Base-by-base conservation (phyloP, 1,139 yeast species). In the Diutina mesorugosa region DNA sequence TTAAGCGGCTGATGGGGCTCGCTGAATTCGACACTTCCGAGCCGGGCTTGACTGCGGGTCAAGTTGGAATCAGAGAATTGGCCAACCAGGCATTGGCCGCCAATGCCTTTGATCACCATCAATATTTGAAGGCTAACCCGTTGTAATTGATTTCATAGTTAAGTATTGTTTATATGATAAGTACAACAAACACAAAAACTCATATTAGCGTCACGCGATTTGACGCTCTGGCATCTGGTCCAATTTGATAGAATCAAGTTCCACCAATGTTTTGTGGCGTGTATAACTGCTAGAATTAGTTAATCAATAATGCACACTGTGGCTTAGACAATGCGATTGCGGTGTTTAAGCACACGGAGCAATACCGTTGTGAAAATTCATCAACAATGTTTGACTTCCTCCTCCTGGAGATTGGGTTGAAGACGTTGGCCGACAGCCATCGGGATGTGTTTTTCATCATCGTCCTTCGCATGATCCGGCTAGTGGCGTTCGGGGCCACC, bases 401-500 rank as follows among this genome's bases (percentile, higher is more conserved):
- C 18, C 57, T 55, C 28, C 63, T 64, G 3, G 73, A 71, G 57
- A 62, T 71, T 30, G 74, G 74, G 0, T 55, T 69, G 16, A 51
- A 56, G 16, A 70, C 76, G 10, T 60, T 73, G 18, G 28, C 64
- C 18, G 55, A 55, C 1, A 62, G 72, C 2, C 61, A 67, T n/a
- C 56, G 59, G 29, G 76, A 72, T 61, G 71, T 71, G 2, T 68
- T 65, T 56, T 53, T 72, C 21, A 65, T 73, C 46, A 67, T 73
- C 7, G 55, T 63, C 2, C 63, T 73, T 26, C 62, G 77, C 41
- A 72, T 73, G 72, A 61, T 72, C n/a, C 64, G 78, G 56, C 63
- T 73, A 32, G 59, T 71, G 21, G 74, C 73, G 1, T 77, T 74
- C 60, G 78, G 79, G 32, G 77, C 75, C 1, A 69, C 74, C 0